These are phyloP conservation scores for Chaetomiaceae sp. DNA, from an alignment of 2,329 filamentous ascomycete genomes.

Conservation along the genomic window DNA sequence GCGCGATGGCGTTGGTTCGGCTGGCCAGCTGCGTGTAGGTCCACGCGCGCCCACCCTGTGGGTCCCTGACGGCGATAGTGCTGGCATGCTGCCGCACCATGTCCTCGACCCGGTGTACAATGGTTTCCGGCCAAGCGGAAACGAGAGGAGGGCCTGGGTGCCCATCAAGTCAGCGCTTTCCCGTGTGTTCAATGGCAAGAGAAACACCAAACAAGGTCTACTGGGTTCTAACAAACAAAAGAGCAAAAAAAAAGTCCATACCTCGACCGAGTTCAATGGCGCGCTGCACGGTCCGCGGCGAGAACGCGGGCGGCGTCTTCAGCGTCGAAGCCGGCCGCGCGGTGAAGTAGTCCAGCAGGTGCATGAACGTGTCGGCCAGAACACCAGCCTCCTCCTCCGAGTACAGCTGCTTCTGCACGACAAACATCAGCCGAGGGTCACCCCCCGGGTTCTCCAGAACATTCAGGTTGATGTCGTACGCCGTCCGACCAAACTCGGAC, in stretches of 20 bases:
- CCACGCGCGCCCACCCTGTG: background rate
- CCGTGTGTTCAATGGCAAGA: too few relatives aligned
- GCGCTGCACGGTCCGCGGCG: too few relatives aligned
- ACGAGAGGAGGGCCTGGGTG: background rate
- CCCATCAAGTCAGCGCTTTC: too few relatives aligned
- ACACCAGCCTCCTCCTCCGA: too few relatives aligned
- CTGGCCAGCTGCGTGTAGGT: background rate
- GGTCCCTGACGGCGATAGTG: constrained; percentile 1
- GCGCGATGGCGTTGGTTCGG: background rate
- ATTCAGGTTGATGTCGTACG: constrained; percentile 33
- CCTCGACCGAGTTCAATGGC: too few relatives aligned
- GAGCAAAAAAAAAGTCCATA: too few relatives aligned
- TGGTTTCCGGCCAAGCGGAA: constrained; percentile 1
- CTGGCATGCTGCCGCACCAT: background rate
- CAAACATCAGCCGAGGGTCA: constrained; percentile 22
- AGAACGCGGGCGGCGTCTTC: background rate
- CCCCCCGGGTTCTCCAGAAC: constrained; percentile 29
- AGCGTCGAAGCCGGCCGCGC: background rate
- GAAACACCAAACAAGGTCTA: too few relatives aligned
- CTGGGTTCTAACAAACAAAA: too few relatives aligned
- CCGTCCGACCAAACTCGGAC: constrained; percentile 14
- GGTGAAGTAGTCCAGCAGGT: background rate
- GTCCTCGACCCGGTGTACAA: constrained; percentile 3
- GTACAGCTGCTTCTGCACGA: constrained; percentile 30
- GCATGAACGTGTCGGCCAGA: too few relatives aligned